These are phyloP conservation scores for Peronospora farinosa DNA, from an alignment of 352 stramenopile genomes.

Conservation along the genomic window DNA sequence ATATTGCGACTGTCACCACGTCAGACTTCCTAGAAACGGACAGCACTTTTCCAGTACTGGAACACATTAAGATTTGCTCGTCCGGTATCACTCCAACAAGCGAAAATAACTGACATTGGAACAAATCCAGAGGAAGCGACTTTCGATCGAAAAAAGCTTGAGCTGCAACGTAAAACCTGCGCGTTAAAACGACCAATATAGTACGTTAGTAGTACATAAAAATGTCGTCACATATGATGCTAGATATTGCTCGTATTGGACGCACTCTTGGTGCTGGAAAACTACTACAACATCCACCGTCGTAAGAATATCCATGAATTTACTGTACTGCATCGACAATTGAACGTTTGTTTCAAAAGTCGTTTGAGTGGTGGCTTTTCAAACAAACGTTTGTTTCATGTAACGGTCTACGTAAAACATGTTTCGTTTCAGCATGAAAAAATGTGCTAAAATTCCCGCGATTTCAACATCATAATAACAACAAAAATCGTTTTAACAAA, in stretches of 20 bases:
- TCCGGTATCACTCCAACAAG: constrained; percentile 51
- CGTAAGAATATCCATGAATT: background rate
- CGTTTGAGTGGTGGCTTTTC: background rate
- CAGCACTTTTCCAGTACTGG: constrained; percentile 33
- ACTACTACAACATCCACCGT: constrained; percentile 34
- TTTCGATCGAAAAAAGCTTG: constrained; percentile 17
- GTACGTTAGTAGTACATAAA: constrained; percentile 1
- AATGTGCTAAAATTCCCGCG: constrained; percentile 34
- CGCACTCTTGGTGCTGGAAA: constrained; percentile 53
- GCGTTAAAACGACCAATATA: background rate
- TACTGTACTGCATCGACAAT: too few relatives aligned
- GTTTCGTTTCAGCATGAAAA: constrained; percentile 50
- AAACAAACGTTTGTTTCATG: too few relatives aligned
- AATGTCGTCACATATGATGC: too few relatives aligned
- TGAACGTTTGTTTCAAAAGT: constrained; percentile 13
- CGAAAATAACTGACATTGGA: constrained; percentile 69
- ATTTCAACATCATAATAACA: constrained; percentile 5
- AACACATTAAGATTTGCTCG: constrained; percentile 52
- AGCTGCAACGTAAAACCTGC: constrained; percentile 40
- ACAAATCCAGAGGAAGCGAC: constrained; percentile 41
- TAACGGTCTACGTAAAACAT: background rate
- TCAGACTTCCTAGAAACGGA: constrained; percentile 18
- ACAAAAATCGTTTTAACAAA: constrained; percentile 1
- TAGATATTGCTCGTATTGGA: too few relatives aligned
- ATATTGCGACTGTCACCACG: constrained; percentile 15